Evolutionary conservation across 2,329 filamentous ascomycete genomes (phyloP).

Genomic region (Aspergillus sojae): DNA sequence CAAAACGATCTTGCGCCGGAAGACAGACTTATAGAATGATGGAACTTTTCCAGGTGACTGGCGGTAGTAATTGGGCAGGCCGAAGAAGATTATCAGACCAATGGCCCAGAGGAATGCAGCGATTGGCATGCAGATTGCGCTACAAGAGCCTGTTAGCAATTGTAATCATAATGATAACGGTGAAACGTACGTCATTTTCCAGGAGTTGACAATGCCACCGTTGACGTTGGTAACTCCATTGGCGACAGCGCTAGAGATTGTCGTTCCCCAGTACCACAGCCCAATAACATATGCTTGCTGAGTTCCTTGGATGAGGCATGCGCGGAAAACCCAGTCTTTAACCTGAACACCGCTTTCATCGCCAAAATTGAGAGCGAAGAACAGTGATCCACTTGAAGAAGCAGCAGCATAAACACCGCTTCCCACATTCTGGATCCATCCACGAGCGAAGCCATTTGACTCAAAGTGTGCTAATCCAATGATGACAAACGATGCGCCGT

Average conservation of each 20-base stretch:
- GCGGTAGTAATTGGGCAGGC: conserved; percentile 69
- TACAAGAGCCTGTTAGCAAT: conserved; percentile 28
- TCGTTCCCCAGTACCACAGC: conserved; percentile 69
- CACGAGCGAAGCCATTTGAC: conserved; percentile 40
- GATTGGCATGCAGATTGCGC: conserved; percentile 60
- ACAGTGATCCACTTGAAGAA: conserved; percentile 64
- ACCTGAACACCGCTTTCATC: conserved; percentile 65
- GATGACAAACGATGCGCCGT: conserved; percentile 64
- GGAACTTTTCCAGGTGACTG: conserved; percentile 66
- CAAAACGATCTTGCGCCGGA: conserved; percentile 65
- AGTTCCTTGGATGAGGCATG: conserved; percentile 67
- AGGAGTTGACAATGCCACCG: conserved; percentile 43
- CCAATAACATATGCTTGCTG: conserved; percentile 67
- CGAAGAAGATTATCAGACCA: conserved; percentile 58
- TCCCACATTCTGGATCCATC: conserved; percentile 63
- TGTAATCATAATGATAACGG: neutral
- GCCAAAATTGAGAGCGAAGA: conserved; percentile 69
- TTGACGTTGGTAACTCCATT: conserved; percentile 44
- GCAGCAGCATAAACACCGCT: conserved; percentile 65
- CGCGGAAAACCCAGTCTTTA: conserved; percentile 68
- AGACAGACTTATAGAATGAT: conserved; percentile 65
- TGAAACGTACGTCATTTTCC: conserved; percentile 46
- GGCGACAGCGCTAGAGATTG: conserved; percentile 51
- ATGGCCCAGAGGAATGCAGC: conserved; percentile 60
- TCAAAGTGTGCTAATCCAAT: conserved; percentile 65